A percentile compares a stretch with the other conserved stretches of the same genome.
These are phyloP conservation scores for Ramalina peruviana DNA, from an alignment of 495 filamentous ascomycete species.

Conservation along the genomic window DNA sequence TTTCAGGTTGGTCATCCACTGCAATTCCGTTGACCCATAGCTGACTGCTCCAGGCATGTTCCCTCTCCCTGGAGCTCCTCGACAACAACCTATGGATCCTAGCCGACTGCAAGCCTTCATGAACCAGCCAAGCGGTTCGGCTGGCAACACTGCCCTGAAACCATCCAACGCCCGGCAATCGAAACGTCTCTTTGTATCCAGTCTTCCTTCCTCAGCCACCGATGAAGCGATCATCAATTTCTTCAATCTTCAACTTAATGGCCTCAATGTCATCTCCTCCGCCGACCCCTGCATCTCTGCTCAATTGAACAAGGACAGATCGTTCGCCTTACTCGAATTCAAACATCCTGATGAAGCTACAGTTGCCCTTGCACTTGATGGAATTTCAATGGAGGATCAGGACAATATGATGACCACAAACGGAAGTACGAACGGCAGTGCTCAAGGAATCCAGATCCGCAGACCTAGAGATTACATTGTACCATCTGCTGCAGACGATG, in stretches of 20 bases:
- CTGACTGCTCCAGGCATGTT: conserved; percentile 57
- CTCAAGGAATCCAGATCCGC: conserved; percentile 61
- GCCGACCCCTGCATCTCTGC: conserved; percentile 78
- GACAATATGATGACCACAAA: conserved; percentile 36
- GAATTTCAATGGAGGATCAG: conserved; percentile 71
- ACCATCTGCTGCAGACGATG: conserved; percentile 63
- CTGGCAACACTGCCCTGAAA: conserved; percentile 67
- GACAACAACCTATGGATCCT: conserved; percentile 94
- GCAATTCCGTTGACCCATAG: neutral
- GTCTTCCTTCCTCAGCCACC: conserved; percentile 53
- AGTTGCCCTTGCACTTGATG: conserved; percentile 78
- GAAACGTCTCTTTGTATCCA: conserved; percentile 78
- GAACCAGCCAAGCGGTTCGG: conserved; percentile 65
- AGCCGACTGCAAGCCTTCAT: conserved; percentile 90
- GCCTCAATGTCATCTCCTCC: conserved; percentile 74
- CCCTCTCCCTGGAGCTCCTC: conserved; percentile 85
- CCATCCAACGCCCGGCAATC: conserved; percentile 85
- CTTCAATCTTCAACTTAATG: conserved; percentile 93
- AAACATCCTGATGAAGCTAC: conserved; percentile 78
- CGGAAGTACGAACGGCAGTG: conserved; percentile 39
- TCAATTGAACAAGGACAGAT: conserved; percentile 61
- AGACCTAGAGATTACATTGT: conserved; percentile 97
- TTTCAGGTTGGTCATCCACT: conserved; percentile 51
- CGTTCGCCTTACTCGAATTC: conserved; percentile 84
- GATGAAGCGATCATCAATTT: conserved; percentile 64